These are phyloP conservation scores for Biscutella auriculata DNA, from an alignment of 441 rosid genomes.

Conservation along the genomic window DNA sequence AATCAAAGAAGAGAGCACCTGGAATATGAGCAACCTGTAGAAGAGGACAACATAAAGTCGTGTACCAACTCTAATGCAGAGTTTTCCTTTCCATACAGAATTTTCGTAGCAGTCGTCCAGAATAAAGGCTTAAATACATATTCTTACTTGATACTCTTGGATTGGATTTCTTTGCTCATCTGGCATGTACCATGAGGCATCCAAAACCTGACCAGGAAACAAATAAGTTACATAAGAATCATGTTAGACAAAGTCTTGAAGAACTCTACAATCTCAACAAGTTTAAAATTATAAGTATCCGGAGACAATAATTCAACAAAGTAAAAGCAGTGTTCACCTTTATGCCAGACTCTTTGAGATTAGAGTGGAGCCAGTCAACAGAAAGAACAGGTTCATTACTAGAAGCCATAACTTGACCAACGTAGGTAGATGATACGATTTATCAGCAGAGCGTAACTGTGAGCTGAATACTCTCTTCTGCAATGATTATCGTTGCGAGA, in stretches of 20 bases:
- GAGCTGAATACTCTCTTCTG: slow-evolving; percentile 34
- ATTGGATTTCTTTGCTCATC: slow-evolving; percentile 83
- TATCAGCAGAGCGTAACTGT: slow-evolving; percentile 14
- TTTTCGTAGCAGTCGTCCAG: neutral
- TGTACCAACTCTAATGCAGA: neutral
- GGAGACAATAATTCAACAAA: neutral
- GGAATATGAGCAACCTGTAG: slow-evolving; percentile 92
- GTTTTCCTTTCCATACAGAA: neutral
- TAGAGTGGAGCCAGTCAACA: slow-evolving; percentile 84
- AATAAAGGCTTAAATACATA: slow-evolving; percentile 1
- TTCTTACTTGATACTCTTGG: slow-evolving; percentile 77
- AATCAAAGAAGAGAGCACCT: slow-evolving; percentile 79
- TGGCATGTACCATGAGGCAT: slow-evolving; percentile 99
- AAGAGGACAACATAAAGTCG: neutral
- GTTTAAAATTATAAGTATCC: neutral
- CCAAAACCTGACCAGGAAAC: slow-evolving; percentile 48
- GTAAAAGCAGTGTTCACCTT: slow-evolving; percentile 35
- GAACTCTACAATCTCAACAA: neutral
- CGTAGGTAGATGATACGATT: slow-evolving; percentile 17
- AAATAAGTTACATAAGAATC: neutral
- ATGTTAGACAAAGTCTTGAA: neutral
- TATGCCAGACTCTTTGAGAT: slow-evolving; percentile 52
- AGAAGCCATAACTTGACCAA: slow-evolving; percentile 46
- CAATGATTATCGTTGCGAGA: neutral
- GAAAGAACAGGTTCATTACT: slow-evolving; percentile 64